Percentiles rank a stretch among this genome's conserved stretches.
Conservation (phyloP, 306 rosid species). For the Fragaria nilgerrensis region DNA sequence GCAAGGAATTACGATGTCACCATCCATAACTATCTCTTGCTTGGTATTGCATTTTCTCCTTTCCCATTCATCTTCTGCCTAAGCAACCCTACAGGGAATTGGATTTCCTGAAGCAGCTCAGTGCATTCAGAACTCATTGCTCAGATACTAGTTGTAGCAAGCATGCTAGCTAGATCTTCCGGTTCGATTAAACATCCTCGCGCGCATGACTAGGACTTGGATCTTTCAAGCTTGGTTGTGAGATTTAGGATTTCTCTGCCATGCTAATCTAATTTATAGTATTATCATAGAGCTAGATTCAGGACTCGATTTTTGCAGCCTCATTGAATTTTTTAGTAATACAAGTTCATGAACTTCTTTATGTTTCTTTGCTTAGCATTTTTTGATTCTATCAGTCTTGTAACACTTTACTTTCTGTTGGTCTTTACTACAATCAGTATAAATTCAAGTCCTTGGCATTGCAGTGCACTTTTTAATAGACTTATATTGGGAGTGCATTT, state of each 20-base stretch:
- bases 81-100: conserved; percentile 8
- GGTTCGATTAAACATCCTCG: background rate
- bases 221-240: background rate
- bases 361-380: background rate
- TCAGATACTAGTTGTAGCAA: background rate
- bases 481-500: background rate
- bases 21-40: conserved; percentile 69
- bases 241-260: background rate
- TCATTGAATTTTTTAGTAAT: background rate
- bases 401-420: background rate
- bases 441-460: no score
- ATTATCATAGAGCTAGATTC: background rate
- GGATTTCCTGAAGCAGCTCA: background rate
- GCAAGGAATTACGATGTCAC: conserved; percentile 57
- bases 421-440: background rate
- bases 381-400: background rate
- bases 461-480: background rate
- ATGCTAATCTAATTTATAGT: background rate
- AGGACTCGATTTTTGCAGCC: background rate
- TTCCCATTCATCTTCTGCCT: conserved; percentile 44
- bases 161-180: background rate
- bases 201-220: background rate
- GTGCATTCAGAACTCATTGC: background rate
- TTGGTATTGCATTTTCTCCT: conserved; percentile 59
- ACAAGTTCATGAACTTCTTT: background rate